Evolutionary conservation across 1,139 yeast species (phyloP), one percentile per base, ranked within the genome.

Genomic region (Yamadazyma conglobata): DNA sequence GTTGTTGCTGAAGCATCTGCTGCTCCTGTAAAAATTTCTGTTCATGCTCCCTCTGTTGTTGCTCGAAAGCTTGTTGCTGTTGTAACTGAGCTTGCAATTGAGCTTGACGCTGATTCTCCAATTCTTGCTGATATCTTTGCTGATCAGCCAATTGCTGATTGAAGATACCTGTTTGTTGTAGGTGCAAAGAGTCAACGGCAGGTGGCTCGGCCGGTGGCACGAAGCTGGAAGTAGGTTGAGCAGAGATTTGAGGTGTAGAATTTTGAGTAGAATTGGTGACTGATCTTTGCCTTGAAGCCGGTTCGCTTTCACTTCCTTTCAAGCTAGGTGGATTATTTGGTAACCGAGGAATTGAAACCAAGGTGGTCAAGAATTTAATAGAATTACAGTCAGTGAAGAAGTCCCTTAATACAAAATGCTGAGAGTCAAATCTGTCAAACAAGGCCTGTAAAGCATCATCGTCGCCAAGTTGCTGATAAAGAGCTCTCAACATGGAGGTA

Each of bases 361-460:
- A 71, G 30, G 89, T 77, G 2, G 95, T 79, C 50, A 91, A 71
- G 49, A 83, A 87, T 53, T 84, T 83, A 40, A 91, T 77, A 1
- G 91, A 77, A 14, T 91, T 82, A 55, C 96, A 87, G 50, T 89
- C 96, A 23, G 93, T 86, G 60, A 86, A 91, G 47, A 91, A 87
- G 45, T 87, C 93, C 47, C 81, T 75, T 35, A 91, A 63, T 49
- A 87, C 73, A 25, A 73, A 70, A 54, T 89, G 95, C 52, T 89
- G 96, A n/a, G 81, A 68, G 43, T 72, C 72, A 50, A 79, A 89
- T 36, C 93, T 70, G 29, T 80, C 78, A 46, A 79, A 70, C 43
- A 91, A 64, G 4, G 91, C 91, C 39, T 73, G 76, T 40, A 91
- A 62, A 1, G 87, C 93, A 9, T 84, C 96, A 27, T 77, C 85